Percentiles rank a stretch among this genome's conserved stretches.
Evolutionary conservation across 805 yeast species (phyloP).

Genomic region (Saccharomyces mikatae): DNA sequence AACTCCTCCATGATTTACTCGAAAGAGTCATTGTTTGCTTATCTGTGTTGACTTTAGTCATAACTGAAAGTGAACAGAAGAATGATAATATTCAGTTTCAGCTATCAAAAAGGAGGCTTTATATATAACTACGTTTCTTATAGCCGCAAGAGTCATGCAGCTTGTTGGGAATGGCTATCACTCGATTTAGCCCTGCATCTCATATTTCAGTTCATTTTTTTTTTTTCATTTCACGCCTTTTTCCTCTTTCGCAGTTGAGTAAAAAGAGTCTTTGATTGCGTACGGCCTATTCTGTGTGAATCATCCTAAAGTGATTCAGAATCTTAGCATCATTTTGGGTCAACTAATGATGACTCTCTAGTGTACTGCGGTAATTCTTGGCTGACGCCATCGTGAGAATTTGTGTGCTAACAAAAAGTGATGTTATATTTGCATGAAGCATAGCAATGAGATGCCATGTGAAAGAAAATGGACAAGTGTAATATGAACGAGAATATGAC

Average conservation of each 20-base stretch:
- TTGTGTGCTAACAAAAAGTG: background rate
- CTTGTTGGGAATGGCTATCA: background rate
- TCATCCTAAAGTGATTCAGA: background rate
- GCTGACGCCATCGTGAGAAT: background rate
- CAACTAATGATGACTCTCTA: background rate
- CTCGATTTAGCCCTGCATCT: background rate
- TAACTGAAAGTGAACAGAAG: background rate
- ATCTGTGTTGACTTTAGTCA: background rate
- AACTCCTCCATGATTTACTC: conserved; percentile 11
- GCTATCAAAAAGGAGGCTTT: background rate
- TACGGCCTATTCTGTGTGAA: background rate
- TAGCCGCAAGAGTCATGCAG: background rate
- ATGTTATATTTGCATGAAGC: background rate
- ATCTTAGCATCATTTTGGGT: background rate
- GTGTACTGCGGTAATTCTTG: background rate
- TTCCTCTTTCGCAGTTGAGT: background rate
- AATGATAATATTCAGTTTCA: background rate
- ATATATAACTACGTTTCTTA: background rate
- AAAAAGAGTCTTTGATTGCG: background rate
- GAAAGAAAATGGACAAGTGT: background rate
- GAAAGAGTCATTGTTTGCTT: background rate
- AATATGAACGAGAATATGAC: background rate
- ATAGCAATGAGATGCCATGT: background rate
- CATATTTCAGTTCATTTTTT: background rate
- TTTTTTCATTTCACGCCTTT: background rate